Evolutionary conservation across 768 basidiomycete genomes (phyloP).

Genomic region (Lactarius sanguifluus): DNA sequence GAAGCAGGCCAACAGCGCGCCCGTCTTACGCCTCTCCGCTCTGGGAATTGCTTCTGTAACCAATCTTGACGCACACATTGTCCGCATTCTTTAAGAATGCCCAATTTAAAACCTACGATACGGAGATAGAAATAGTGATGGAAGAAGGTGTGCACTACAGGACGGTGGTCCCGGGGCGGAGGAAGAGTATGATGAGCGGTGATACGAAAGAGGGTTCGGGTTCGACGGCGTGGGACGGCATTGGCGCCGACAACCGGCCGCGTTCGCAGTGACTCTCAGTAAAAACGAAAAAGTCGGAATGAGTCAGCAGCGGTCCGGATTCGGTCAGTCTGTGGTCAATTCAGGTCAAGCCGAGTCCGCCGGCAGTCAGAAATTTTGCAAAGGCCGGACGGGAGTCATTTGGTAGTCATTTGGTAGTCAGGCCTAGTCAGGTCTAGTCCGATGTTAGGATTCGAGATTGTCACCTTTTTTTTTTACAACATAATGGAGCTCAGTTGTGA

Average conservation of each 20-base stretch:
- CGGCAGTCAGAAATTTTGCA: no score
- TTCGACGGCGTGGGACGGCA: conserved; percentile 12
- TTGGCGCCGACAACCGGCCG: background rate
- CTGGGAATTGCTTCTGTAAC: conserved; percentile 9
- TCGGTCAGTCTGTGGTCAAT: no score
- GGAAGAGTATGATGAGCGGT: conserved; percentile 2
- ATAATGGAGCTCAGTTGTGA: no score
- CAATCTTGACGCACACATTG: conserved; percentile 1
- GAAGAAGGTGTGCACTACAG: conserved; percentile 12
- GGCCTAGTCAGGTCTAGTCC: no score
- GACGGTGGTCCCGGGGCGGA: background rate
- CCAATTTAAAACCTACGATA: background rate
- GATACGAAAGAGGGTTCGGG: conserved; percentile 7
- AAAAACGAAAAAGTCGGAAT: no score
- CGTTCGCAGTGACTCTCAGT: no score
- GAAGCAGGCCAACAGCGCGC: background rate
- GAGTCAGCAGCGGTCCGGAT: no score
- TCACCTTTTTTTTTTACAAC: no score
- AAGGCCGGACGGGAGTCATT: no score
- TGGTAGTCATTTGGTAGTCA: no score
- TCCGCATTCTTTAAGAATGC: conserved; percentile 1
- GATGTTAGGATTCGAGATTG: no score
- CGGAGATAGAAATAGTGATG: conserved; percentile 9
- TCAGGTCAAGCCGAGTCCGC: no score
- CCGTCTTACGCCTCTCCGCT: background rate